phyloP scores from a whole-genome alignment of 139 green algal species.

The Micromonas commoda region DNA sequence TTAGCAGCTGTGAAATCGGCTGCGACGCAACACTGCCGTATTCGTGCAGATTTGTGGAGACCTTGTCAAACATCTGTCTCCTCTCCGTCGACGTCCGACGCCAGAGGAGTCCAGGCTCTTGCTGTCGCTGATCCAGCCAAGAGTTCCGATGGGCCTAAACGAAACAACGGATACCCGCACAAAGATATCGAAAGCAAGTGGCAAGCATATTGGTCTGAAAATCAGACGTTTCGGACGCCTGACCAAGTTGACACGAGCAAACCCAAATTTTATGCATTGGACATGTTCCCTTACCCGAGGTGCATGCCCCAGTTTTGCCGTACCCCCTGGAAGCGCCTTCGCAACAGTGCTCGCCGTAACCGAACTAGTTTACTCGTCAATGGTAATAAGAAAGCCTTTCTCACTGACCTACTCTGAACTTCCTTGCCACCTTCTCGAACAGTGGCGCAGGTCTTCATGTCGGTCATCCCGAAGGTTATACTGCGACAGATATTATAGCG shows the following conservation, averaged over 20 bases:
- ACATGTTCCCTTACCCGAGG: conserved; percentile 99
- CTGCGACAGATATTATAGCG: conserved; percentile 83
- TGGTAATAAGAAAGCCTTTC: neutral
- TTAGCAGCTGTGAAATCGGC: too few relatives aligned
- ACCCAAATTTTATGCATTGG: conserved; percentile 96
- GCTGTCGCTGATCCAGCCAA: too few relatives aligned
- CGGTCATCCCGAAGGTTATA: conserved; percentile 55
- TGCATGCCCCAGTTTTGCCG: conserved; percentile 28
- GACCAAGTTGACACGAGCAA: conserved; percentile 82
- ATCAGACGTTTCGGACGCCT: conserved; percentile 89
- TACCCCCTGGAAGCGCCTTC: neutral
- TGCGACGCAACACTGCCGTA: too few relatives aligned
- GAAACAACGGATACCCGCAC: conserved; percentile 84
- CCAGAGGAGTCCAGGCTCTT: too few relatives aligned
- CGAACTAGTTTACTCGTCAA: neutral
- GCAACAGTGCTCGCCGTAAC: neutral
- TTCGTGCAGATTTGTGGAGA: too few relatives aligned
- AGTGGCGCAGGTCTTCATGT: conserved; percentile 54
- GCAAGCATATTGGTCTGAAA: conserved; percentile 78
- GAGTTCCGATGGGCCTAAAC: too few relatives aligned
- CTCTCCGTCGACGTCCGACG: too few relatives aligned
- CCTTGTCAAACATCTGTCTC: too few relatives aligned
- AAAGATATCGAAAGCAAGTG: conserved; percentile 84
- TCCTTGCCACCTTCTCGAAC: conserved; percentile 8
- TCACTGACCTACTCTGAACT: neutral